Conservation (phyloP, 2,329 filamentous ascomycete species). For the Paraphaeosphaeria sporulosa region DNA sequence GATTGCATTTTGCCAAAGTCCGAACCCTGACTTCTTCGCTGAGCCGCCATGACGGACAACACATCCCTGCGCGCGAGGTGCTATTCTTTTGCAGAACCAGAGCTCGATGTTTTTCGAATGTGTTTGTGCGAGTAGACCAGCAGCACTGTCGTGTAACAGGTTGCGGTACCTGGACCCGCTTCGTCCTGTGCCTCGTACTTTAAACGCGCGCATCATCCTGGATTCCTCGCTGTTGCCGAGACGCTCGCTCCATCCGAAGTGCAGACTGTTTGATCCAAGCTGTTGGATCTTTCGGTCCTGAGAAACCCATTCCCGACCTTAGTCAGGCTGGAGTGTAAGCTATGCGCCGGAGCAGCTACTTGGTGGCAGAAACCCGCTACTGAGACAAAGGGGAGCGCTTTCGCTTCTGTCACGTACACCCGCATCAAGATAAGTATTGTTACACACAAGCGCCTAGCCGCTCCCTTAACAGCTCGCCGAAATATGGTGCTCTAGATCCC, state of each 20-base stretch:
- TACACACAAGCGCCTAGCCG: slow-evolving; percentile 1
- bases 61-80: background rate
- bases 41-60: background rate
- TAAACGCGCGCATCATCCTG: slow-evolving; percentile 1
- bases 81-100: background rate
- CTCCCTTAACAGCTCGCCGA: slow-evolving; percentile 1
- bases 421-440: background rate
- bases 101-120: background rate
- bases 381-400: background rate
- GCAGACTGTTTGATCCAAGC: slow-evolving; percentile 3
- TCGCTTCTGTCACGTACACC: slow-evolving; percentile 1
- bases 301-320: background rate
- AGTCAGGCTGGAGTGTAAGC: background rate
- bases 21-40: background rate
- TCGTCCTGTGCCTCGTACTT: background rate
- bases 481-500: background rate
- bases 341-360: background rate
- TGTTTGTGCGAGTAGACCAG: slow-evolving; percentile 3
- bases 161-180: background rate
- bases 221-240: background rate
- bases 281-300: slow-evolving; percentile 1
- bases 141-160: slow-evolving; percentile 7
- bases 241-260: background rate
- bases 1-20: background rate
- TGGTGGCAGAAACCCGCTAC: background rate